A percentile compares a stretch with the other conserved stretches of the same genome.
phyloP scores from a whole-genome alignment of 2,329 filamentous ascomycete genomes.

The Talaromyces sp. region DNA sequence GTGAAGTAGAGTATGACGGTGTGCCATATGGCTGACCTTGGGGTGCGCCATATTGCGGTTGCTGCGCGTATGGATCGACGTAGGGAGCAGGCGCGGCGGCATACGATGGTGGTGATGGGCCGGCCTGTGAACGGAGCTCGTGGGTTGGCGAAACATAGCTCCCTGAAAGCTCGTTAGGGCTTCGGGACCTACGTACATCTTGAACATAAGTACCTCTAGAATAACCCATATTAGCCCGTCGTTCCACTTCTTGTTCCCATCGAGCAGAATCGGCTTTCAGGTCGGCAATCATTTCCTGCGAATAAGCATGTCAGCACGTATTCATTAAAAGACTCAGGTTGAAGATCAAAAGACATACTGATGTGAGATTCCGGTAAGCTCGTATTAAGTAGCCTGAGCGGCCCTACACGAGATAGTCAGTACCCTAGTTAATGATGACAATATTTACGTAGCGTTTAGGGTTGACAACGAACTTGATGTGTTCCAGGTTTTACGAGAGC shows the following conservation, averaged over 20 bases:
- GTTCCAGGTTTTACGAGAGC: constrained; percentile 72
- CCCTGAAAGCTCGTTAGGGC: constrained; percentile 38
- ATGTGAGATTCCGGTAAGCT: constrained; percentile 73
- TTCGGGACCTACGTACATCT: constrained; percentile 34
- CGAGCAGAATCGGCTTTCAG: constrained; percentile 52
- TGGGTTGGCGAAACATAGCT: constrained; percentile 39
- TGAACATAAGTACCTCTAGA: constrained; percentile 41
- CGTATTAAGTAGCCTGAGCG: constrained; percentile 74
- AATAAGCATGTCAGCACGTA: constrained; percentile 16
- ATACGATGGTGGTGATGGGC: constrained; percentile 38
- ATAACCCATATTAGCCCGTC: constrained; percentile 41
- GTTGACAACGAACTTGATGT: constrained; percentile 61
- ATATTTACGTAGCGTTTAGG: constrained; percentile 20
- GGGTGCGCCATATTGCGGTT: constrained; percentile 31
- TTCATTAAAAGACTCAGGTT: constrained; percentile 16
- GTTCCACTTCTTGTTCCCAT: constrained; percentile 47
- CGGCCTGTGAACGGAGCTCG: constrained; percentile 36
- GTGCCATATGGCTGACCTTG: constrained; percentile 35
- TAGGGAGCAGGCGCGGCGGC: constrained; percentile 35
- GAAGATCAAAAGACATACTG: constrained; percentile 52
- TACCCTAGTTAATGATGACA: neutral
- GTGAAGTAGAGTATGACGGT: constrained; percentile 18
- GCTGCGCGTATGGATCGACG: constrained; percentile 36
- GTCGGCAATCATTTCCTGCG: constrained; percentile 55
- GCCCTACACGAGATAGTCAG: constrained; percentile 40